Percentiles rank a stretch among this genome's conserved stretches.
phyloP scores from a whole-genome alignment of 352 stramenopile genomes.

The Phytophthora pluvialis region DNA sequence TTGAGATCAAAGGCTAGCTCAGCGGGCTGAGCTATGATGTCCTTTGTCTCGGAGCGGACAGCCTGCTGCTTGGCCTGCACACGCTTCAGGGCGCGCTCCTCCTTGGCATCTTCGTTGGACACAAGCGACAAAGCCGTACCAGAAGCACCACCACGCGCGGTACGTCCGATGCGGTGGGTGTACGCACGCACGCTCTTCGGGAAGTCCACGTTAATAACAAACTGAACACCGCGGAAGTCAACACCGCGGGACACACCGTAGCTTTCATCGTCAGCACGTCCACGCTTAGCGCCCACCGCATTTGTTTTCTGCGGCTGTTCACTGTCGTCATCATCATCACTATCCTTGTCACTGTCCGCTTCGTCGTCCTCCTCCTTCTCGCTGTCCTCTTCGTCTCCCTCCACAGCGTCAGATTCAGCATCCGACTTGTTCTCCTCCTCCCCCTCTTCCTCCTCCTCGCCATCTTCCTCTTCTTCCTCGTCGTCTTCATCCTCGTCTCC shows the following conservation, averaged over 20 bases:
- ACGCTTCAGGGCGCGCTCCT: constrained; percentile 84
- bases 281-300: constrained; percentile 50
- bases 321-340: constrained; percentile 62
- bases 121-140: constrained; percentile 98
- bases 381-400: constrained; percentile 43
- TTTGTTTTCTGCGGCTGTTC: constrained; percentile 49
- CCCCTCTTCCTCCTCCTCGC: constrained; percentile 50
- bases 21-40: constrained; percentile 92
- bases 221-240: constrained; percentile 98
- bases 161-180: constrained; percentile 98
- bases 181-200: constrained; percentile 95
- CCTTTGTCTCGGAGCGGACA: constrained; percentile 75
- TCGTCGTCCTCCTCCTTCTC: constrained; percentile 57
- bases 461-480: constrained; percentile 71
- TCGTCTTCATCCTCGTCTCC: constrained; percentile 71
- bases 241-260: constrained; percentile 98
- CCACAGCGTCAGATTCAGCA: constrained; percentile 21
- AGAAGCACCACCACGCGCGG: constrained; percentile 94
- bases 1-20: constrained; percentile 97
- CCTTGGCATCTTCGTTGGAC: constrained; percentile 72
- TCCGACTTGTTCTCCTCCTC: constrained; percentile 37
- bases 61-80: constrained; percentile 95
- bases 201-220: constrained; percentile 99
- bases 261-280: constrained; percentile 75
- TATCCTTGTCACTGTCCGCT: constrained; percentile 58